Evolutionary conservation across 23 red algal species (phyloP).

Genomic region (Gracilaria domingensis): DNA sequence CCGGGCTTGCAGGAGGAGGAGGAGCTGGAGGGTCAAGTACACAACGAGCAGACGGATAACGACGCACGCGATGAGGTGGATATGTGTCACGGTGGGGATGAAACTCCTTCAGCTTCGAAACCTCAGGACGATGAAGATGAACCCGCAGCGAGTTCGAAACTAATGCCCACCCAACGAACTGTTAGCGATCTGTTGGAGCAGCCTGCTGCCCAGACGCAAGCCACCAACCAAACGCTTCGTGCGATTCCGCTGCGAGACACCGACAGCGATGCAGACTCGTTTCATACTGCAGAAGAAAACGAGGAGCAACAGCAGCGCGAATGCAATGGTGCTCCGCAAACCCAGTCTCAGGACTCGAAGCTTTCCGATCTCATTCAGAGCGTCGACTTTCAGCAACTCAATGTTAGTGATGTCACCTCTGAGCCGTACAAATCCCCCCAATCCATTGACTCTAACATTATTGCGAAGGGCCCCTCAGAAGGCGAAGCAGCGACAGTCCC

Average conservation of each 20-base stretch:
- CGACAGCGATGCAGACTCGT: conserved; percentile 66
- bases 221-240: not conserved
- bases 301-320: not conserved
- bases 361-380: not conserved
- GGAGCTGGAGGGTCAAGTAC: not conserved
- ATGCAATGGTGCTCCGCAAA: not conserved
- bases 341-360: not conserved
- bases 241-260: not conserved
- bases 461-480: too few relatives aligned
- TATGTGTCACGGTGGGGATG: too few relatives aligned
- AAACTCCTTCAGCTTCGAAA: too few relatives aligned
- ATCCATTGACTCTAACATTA: too few relatives aligned
- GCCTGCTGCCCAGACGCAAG: not conserved
- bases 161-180: too few relatives aligned
- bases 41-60: not conserved
- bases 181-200: too few relatives aligned
- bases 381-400: not conserved
- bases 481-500: not conserved
- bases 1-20: not conserved
- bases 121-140: not conserved
- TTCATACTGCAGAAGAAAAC: conserved; percentile 64
- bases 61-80: too few relatives aligned
- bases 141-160: too few relatives aligned
- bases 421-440: too few relatives aligned
- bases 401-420: not conserved